Evolutionary conservation across 805 yeast species (phyloP).

Genomic region (Cyberlindnera euphorbiae): DNA sequence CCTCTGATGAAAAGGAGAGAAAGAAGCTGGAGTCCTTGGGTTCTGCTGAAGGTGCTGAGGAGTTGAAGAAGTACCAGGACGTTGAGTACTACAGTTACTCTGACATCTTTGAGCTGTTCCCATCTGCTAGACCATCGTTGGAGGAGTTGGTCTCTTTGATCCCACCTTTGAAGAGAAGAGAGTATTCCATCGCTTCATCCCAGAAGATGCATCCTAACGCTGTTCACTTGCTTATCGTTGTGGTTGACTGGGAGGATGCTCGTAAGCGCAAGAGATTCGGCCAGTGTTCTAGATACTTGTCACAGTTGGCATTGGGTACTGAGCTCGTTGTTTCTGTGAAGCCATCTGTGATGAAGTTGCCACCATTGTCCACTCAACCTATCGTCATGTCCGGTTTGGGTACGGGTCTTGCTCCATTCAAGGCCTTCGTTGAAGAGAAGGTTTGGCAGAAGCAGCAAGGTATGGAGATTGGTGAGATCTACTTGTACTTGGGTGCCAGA

Average conservation of each 20-base stretch:
- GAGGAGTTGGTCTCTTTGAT: slow-evolving; percentile 66
- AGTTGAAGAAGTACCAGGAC: slow-evolving; percentile 79
- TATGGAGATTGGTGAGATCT: slow-evolving; percentile 80
- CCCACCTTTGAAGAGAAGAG: slow-evolving; percentile 91
- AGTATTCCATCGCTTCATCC: slow-evolving; percentile 95
- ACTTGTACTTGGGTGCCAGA: slow-evolving; percentile 87
- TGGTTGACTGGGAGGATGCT: slow-evolving; percentile 91
- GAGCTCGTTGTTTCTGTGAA: slow-evolving; percentile 92
- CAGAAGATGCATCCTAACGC: slow-evolving; percentile 89
- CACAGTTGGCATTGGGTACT: slow-evolving; percentile 73
- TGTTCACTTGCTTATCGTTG: slow-evolving; percentile 87
- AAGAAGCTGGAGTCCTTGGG: slow-evolving; percentile 57
- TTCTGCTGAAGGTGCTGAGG: slow-evolving; percentile 77
- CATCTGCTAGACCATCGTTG: slow-evolving; percentile 74
- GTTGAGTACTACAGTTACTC: slow-evolving; percentile 76
- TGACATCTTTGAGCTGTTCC: slow-evolving; percentile 75
- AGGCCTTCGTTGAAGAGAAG: slow-evolving; percentile 94
- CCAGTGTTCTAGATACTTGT: slow-evolving; percentile 87
- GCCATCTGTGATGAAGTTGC: slow-evolving; percentile 96
- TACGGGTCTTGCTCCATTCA: slow-evolving; percentile 97
- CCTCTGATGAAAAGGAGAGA: slow-evolving; percentile 65
- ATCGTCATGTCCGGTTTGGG: slow-evolving; percentile 96
- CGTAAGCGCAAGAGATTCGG: slow-evolving; percentile 85
- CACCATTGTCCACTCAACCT: slow-evolving; percentile 82
- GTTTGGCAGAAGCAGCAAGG: slow-evolving; percentile 91